Evolutionary conservation across 305 asterid genomes (phyloP).

Genomic region (Solanum hybrid): DNA sequence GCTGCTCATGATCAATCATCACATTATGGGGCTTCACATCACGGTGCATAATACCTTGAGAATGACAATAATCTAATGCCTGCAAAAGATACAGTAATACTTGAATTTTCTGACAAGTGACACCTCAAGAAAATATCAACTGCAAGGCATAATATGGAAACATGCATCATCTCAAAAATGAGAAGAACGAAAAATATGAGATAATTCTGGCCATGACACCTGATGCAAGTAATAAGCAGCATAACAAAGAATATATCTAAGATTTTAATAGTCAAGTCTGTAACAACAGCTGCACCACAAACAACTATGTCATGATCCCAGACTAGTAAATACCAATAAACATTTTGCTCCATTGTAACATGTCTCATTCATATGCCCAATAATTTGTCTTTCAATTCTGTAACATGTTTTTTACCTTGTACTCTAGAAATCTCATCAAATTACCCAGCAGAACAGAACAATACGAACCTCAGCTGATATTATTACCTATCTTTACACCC

Average conservation of each 20-base stretch:
- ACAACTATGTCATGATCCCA: neutral
- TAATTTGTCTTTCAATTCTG: neutral
- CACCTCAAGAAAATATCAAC: neutral
- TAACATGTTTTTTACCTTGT: neutral
- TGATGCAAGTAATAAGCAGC: neutral
- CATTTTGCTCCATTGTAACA: neutral
- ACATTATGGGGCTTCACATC: slow-evolving; percentile 85
- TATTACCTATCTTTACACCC: neutral
- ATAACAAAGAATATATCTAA: neutral
- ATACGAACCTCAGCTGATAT: neutral
- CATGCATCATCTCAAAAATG: neutral
- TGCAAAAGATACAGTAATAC: slow-evolving; percentile 8
- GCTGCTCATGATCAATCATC: slow-evolving; percentile 76
- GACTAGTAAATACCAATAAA: neutral
- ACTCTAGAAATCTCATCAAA: neutral
- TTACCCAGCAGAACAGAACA: neutral
- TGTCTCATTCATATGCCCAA: neutral
- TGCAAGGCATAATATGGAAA: neutral
- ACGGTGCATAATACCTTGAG: slow-evolving; percentile 85
- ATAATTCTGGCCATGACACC: neutral
- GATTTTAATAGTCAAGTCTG: neutral
- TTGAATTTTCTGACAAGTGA: neutral
- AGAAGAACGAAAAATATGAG: neutral
- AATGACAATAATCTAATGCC: slow-evolving; percentile 78
- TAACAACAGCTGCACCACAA: neutral